These are phyloP conservation scores for Arthrinium phaeospermum DNA, from an alignment of 2,329 filamentous ascomycete species.

Conservation along the genomic window DNA sequence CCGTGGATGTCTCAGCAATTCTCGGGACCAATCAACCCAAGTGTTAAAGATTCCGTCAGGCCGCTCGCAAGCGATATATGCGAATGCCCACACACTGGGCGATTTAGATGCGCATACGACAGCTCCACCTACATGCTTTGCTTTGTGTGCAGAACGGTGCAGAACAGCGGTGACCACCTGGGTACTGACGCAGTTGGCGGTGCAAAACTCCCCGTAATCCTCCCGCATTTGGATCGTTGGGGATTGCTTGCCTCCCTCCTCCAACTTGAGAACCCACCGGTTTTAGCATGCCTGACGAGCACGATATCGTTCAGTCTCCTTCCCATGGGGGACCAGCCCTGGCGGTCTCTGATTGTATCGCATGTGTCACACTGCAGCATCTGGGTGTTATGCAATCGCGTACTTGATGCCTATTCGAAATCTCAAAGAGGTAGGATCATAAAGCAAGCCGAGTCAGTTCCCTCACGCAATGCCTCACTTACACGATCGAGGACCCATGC, in stretches of 20 bases:
- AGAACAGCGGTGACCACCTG: slow-evolving; percentile 9
- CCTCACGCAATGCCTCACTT: slow-evolving; percentile 11
- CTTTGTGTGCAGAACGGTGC: background rate
- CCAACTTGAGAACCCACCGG: background rate
- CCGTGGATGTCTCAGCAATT: background rate
- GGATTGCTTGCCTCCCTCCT: background rate
- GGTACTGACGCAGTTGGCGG: slow-evolving; percentile 4
- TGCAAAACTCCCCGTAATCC: background rate
- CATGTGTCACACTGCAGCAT: background rate
- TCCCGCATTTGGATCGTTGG: background rate
- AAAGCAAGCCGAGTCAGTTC: background rate
- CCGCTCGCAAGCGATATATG: slow-evolving; percentile 13
- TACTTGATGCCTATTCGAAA: background rate
- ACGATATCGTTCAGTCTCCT: background rate
- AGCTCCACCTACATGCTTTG: slow-evolving; percentile 2
- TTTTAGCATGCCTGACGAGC: background rate
- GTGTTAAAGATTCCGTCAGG: background rate
- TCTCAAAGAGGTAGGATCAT: background rate
- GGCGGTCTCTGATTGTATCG: background rate
- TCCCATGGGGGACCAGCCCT: background rate
- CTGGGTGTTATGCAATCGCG: background rate
- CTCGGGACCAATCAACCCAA: background rate
- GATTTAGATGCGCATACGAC: background rate
- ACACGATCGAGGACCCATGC: background rate
- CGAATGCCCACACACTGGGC: slow-evolving; percentile 3